A percentile compares a stretch with the other conserved stretches of the same genome.
Conservation (phyloP, 2,329 filamentous ascomycete genomes). For the Hymenoscyphus occultus region DNA sequence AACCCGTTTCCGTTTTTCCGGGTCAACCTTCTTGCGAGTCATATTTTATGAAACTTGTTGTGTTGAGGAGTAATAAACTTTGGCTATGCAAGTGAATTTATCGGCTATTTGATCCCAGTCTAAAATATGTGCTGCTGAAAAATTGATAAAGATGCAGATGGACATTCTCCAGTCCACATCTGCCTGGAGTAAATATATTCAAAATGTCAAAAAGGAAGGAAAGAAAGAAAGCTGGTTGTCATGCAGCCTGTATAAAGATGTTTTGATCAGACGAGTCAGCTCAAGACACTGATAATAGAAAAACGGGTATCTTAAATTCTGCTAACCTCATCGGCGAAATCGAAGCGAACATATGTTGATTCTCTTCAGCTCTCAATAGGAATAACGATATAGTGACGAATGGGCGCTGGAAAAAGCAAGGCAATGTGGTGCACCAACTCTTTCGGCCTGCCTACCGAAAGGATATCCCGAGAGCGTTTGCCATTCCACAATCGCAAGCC, state of each 20-base stretch:
- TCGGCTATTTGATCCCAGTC: not conserved
- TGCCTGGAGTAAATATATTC: not conserved
- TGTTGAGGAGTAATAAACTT: not conserved
- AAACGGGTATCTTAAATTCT: not conserved
- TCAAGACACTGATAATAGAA: not conserved
- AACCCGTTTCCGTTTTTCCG: constrained; percentile 29
- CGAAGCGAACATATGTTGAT: not conserved
- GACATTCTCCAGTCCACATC: not conserved
- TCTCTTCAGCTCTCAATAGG: constrained; percentile 2
- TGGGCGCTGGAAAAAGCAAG: constrained; percentile 6
- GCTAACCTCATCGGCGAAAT: not conserved
- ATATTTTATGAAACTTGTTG: constrained; percentile 14
- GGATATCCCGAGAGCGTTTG: constrained; percentile 1
- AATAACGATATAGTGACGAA: not conserved
- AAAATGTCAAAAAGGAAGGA: not conserved
- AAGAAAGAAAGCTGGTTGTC: not conserved
- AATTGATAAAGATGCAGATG: not conserved
- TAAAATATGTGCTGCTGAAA: not conserved
- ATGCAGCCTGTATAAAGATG: not conserved
- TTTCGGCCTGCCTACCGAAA: not conserved
- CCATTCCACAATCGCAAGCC: constrained; percentile 9
- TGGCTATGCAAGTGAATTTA: not conserved
- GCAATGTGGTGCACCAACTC: not conserved
- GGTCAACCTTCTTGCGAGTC: constrained; percentile 29
- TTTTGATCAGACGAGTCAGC: not conserved